Evolutionary conservation across 2,329 filamentous ascomycete species (phyloP).

Genomic region (Periconia macrospinosa): DNA sequence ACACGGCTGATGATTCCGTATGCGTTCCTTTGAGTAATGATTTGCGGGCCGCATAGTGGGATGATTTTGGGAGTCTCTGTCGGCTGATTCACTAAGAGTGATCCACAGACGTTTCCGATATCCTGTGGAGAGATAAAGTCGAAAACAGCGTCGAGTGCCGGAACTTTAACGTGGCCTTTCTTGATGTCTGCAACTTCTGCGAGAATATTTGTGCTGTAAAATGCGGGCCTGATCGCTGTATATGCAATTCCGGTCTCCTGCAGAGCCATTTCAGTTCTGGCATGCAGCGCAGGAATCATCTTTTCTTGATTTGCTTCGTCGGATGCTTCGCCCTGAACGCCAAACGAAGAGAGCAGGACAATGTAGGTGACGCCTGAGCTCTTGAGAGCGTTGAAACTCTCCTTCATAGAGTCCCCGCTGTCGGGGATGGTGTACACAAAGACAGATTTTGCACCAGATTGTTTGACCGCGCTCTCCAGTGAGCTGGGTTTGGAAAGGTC

Average conservation of each 20-base stretch:
- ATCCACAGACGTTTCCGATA: not conserved
- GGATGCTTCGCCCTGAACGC: not conserved
- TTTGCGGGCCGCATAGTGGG: not conserved
- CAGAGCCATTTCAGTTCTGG: constrained; percentile 3
- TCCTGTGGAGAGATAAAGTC: not conserved
- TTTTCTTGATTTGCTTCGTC: not conserved
- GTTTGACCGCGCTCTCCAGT: constrained; percentile 45
- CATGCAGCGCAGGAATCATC: constrained; percentile 3
- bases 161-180: not conserved
- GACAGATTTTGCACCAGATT: constrained; percentile 49
- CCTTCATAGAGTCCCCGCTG: not conserved
- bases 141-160: not conserved
- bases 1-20: not conserved
- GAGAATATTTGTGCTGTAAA: not conserved
- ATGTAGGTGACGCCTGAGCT: constrained; percentile 1
- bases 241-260: not conserved
- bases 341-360: not conserved
- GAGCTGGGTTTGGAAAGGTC: constrained; percentile 50
- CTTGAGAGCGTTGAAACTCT: not conserved
- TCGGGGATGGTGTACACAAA: constrained; percentile 50
- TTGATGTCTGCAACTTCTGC: not conserved
- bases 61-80: not conserved
- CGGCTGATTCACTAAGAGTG: not conserved
- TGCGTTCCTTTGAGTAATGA: not conserved
- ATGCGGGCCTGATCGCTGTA: not conserved